A percentile compares a stretch with the other conserved stretches of the same genome.
These are phyloP conservation scores for Halocafeteria seosinensis DNA, from an alignment of 108 stramenopile genomes.

Conservation along the genomic window DNA sequence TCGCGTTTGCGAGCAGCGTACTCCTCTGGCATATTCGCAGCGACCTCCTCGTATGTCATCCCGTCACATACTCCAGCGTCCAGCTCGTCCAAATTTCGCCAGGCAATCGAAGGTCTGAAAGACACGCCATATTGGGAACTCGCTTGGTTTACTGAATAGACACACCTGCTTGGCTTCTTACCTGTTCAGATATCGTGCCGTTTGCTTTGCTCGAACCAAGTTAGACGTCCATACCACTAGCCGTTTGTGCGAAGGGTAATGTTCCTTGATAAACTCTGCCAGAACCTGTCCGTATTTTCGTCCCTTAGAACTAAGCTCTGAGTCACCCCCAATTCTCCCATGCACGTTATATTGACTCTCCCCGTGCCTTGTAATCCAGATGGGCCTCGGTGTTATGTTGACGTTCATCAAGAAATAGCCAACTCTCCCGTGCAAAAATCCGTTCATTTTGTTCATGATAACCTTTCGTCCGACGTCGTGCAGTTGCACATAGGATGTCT, in stretches of 20 bases:
- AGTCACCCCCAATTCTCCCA: conserved; percentile 94
- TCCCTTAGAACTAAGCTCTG: conserved; percentile 65
- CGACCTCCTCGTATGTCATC: conserved; percentile 86
- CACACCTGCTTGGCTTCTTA: conserved; percentile 36
- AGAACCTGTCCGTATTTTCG: conserved; percentile 67
- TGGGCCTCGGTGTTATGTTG: conserved; percentile 26
- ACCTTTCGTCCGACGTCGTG: conserved; percentile 66
- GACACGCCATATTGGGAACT: too few species aligned
- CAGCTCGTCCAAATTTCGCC: conserved; percentile 75
- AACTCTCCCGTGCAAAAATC: conserved; percentile 28
- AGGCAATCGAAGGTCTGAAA: conserved; percentile 39
- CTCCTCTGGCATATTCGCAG: conserved; percentile 75
- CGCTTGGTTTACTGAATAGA: conserved; percentile 7
- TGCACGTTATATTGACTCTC: conserved; percentile 89
- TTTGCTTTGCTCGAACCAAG: conserved; percentile 77
- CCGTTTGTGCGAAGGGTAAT: not conserved
- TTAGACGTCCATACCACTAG: conserved; percentile 84
- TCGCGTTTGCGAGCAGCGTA: conserved; percentile 68
- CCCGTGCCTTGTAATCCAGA: conserved; percentile 87
- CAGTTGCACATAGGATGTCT: conserved; percentile 64
- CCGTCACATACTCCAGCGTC: conserved; percentile 81
- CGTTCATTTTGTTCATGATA: conserved; percentile 23
- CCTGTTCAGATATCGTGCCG: conserved; percentile 73
- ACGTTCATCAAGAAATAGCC: conserved; percentile 32
- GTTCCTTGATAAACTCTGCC: conserved; percentile 58